Evolutionary conservation across 108 stramenopile genomes (phyloP), one percentile per base, ranked within the genome.

Genomic region (Cyclotella baltica): DNA sequence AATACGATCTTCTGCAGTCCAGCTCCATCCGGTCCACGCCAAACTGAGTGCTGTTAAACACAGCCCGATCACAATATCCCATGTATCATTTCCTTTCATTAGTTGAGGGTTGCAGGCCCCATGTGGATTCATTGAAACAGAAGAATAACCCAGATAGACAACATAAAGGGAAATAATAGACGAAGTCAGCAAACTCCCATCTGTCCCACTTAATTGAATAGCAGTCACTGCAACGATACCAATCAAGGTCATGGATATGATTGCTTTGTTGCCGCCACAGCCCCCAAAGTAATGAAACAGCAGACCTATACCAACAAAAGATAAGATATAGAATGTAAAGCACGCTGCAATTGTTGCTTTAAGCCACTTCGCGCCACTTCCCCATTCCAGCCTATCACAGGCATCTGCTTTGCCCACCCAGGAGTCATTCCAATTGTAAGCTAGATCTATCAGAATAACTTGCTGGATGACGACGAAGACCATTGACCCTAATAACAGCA

Each of bases 181-280:
- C 11, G 88, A 88, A n/a, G 96, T 96, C 20, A 98, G 76, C 9
- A 98, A 78, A 67, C 92, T 95, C 34, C 96, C 98, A 47, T 96
- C 93, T 4, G 66, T 73, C 16, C 92, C 84, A 30, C 83, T 77
- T 40, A 97, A 66, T 48, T 96, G 91, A 6, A 94, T 35, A 1
- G 62, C 84, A 13, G 92, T 93, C 61, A 89, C 68, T 11, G 83
- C 91, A 18, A 94, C 29, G 43, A 93, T 78, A 13, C 90, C 93
- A 27, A 90, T 43, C 35, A 97, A 73, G 3, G 97, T 96, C 58
- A 97, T 75, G 34, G 93, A 87, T 46, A 97, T 88, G 58, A 97
- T 86, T 67, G 90, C 90, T 2, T 77, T 88, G 62, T 93, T 97
- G 18, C 55, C 84, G 15, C 83, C 51, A 70, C 98, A 97, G 4